phyloP scores from a whole-genome alignment of 2,329 filamentous ascomycete species.

The Fonsecaea nubica region DNA sequence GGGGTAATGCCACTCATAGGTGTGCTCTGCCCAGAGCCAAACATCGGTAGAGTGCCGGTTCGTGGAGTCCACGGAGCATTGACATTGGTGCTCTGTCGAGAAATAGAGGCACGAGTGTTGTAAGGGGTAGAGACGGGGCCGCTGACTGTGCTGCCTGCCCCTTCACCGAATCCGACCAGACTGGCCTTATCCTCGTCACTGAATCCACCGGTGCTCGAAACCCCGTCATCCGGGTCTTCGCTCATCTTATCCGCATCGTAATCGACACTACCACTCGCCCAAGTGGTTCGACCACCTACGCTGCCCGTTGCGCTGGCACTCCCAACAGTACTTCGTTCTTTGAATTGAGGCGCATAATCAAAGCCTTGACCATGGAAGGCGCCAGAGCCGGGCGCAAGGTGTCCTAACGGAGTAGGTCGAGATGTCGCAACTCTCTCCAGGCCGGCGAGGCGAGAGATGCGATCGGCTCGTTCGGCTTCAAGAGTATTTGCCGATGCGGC shows the following conservation, averaged over 20 bases:
- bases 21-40: slow-evolving; percentile 42
- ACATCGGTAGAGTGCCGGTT: slow-evolving; percentile 27
- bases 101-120: slow-evolving; percentile 49
- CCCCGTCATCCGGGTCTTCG: slow-evolving; percentile 68
- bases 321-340: slow-evolving; percentile 88
- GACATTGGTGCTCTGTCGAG: slow-evolving; percentile 46
- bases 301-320: slow-evolving; percentile 87
- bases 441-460: slow-evolving; percentile 92
- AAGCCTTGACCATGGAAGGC: slow-evolving; percentile 57
- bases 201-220: slow-evolving; percentile 75
- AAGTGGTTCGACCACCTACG: slow-evolving; percentile 69
- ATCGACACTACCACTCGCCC: slow-evolving; percentile 69
- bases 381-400: slow-evolving; percentile 47
- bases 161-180: slow-evolving; percentile 90
- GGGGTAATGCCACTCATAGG: slow-evolving; percentile 55
- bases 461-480: slow-evolving; percentile 90
- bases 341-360: slow-evolving; percentile 73
- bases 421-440: slow-evolving; percentile 84
- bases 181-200: slow-evolving; percentile 84
- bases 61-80: slow-evolving; percentile 46
- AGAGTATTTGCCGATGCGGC: slow-evolving; percentile 72
- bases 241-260: slow-evolving; percentile 63
- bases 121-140: slow-evolving; percentile 72
- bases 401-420: slow-evolving; percentile 56
- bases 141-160: slow-evolving; percentile 82